Evolutionary conservation across 2,329 filamentous ascomycete genomes (phyloP), one percentile per base, ranked within the genome.

Genomic region (Triangularia verruculosa): DNA sequence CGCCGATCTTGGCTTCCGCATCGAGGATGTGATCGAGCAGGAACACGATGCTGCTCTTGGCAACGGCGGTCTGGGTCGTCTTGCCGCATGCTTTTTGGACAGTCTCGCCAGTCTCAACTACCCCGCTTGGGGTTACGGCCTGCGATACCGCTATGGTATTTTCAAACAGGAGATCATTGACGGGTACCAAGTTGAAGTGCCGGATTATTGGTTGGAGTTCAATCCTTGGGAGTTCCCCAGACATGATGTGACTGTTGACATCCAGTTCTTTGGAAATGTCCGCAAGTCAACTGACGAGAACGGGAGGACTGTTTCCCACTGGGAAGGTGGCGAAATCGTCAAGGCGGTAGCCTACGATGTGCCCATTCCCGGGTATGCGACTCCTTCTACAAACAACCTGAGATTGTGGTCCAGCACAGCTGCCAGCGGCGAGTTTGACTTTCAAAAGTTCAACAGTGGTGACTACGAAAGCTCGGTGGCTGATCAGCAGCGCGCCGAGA

Each of bases 81-180:
- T 99, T 57, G 95, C 95, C 13, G 95, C 95, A 43, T 99, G 95
- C 79, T 97, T 98, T 83, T 86, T 99, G 67, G 95, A 99, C 80
- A 97, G 93, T 71, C 81, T 99, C 74, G 95, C 95, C 24, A 94
- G 93, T 11, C 84, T 99, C 71, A 96, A 97, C 81, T 97, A 90
- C 76, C 92, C 95, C 9, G 95, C 95, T 20, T 99, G 95, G 95
- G 95, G 95, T 34, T 99, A 99, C 73, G 95, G 94, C 61, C 81
- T 99, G 70, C 88, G 95, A 73, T 99, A 99, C 81, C 85, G 93
- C 76, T 98, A 98, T 75, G 91, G 91, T 74, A 99, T 99, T 76
- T 99, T 99, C 87, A 98, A 98, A 82, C 95, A 99, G 81, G 95
- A 98, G 80, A 98, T 99, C 72, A 89, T 97, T 65, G 91, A 98